Base-by-base conservation (phyloP, 495 filamentous ascomycete species). In the Penicillium waksmanii region DNA sequence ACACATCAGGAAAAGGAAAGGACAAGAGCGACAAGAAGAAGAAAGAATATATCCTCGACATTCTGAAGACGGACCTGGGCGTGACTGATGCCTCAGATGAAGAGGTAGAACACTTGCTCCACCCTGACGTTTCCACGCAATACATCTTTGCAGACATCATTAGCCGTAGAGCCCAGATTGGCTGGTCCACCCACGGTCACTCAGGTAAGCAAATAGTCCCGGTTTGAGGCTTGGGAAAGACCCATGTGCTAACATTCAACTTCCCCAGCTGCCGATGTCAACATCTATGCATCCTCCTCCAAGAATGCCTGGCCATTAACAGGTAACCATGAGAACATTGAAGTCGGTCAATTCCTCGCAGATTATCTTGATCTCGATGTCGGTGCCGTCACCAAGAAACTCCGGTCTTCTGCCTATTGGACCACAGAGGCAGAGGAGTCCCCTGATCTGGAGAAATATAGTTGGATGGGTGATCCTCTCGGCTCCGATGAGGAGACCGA, bases 311-410 rank as follows among this genome's bases (percentile, higher is more conserved):
- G 72, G 69, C 73, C 76, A 1, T 63, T 98, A 17, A 66, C 81
- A 2, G 95, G 95, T 5, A 97, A 97, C 70, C 87, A 94, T 58
- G 95, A 98, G 79, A 98, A 98, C 69, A 98, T 90, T 4, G 91
- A 98, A 12, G 80, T 98, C 4, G 95, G 95, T 13, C 73, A 80
- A 33, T 98, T 96, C 72, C 74, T 98, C 19, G 76, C 83, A 17
- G 78, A 85, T 11, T 98, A 94, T 66, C 82, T 98, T 1, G 87
- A 85, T 49, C 80, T 98, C 15, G 87, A 97, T 66, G 81, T 96
- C 1, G 83, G 89, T 0, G 76, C 78, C 19, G 84, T 96, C 43
- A 96, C 93, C 3, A 80, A 85, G 66, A 84, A 90, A 70, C 78
- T 98, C 42, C 81, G 77, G 43, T 75, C 88, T 55, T 88, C 90